Base-by-base conservation (phyloP, 2,329 filamentous ascomycete species). In the Aureobasidium leucospermi region DNA sequence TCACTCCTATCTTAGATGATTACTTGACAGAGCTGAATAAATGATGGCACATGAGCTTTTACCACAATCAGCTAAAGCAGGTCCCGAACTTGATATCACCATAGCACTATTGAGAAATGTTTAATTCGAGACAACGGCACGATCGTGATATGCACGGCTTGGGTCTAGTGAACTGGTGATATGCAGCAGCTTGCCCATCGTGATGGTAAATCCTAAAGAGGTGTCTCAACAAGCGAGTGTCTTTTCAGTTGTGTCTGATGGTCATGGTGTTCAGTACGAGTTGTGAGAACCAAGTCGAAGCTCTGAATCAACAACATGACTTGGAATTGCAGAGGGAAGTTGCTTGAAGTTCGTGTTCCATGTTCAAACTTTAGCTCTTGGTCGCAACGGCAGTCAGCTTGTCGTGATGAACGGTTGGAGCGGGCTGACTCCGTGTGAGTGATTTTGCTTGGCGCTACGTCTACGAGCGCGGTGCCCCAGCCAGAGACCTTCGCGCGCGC, bases 401-500 rank as follows among this genome's bases (percentile, higher is more conserved):
- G 49, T 53, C 23, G 38, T 53, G 49, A 42, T 19, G 38, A 53
- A 53, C 48, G 48, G 48, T 51, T 34, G 45, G 29, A 32, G 15
- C 46, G 29, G 46, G 31, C 8, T 19, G 8, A 36, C 34, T 8
- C 23, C 23, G 23, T 23, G 23, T 49, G 46, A 36, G 46, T 29
- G 11, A 49, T 47, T 32, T 32, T 31, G 47, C 48, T 39, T 39
- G 51, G 32, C 51, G 23, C 52, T 41, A 56, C 52, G 41, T 55
- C 36, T 13, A 29, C 19, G 36, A 52, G 48, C 32, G 48, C 23
- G 47, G 32, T 32, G 32, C 32, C 3, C 51, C 10, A 32, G 29
- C 13, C 7, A 45, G 52, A 45, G 52, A 56, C 52, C n/a, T 48
- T 58, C 53, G 36, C 55, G 53, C 53, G 43, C 43, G 46, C 46